Conservation (phyloP, 2,329 filamentous ascomycete species). For the Pseudogymnoascus sp. region DNA sequence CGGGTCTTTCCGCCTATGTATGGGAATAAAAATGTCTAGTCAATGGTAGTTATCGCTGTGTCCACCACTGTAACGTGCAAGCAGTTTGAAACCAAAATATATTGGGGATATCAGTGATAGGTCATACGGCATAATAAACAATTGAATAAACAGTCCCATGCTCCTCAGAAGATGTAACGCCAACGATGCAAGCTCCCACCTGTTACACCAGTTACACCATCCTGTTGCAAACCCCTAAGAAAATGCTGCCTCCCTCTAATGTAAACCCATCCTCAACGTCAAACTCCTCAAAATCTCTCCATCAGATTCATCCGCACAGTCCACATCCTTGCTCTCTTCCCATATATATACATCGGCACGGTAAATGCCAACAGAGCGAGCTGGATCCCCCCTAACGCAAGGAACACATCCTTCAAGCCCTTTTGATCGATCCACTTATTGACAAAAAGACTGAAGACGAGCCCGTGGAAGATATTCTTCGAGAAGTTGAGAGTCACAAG, state of each 20-base stretch:
- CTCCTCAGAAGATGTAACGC: neutral
- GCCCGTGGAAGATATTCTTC: slow-evolving; percentile 88
- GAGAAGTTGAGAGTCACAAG: slow-evolving; percentile 89
- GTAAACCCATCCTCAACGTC: neutral
- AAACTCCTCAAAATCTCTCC: slow-evolving; percentile 55
- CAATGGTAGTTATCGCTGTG: neutral
- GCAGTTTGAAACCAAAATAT: neutral
- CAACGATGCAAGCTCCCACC: neutral
- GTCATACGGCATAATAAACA: neutral
- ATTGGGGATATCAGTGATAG: neutral
- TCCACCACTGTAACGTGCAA: neutral
- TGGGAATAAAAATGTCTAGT: neutral
- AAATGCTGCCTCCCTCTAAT: neutral
- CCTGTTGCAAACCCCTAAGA: neutral
- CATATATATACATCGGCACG: slow-evolving; percentile 62
- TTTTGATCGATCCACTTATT: slow-evolving; percentile 71
- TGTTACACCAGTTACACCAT: neutral
- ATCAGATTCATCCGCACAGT: slow-evolving; percentile 79
- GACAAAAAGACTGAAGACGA: slow-evolving; percentile 84
- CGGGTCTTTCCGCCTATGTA: neutral
- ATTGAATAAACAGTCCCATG: neutral
- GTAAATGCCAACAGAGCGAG: slow-evolving; percentile 64
- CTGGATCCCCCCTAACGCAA: slow-evolving; percentile 82
- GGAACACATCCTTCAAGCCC: slow-evolving; percentile 69
- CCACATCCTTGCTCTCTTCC: slow-evolving; percentile 90